Base-by-base conservation (phyloP, 108 stramenopile species). In the Skeletonema menzelii region DNA sequence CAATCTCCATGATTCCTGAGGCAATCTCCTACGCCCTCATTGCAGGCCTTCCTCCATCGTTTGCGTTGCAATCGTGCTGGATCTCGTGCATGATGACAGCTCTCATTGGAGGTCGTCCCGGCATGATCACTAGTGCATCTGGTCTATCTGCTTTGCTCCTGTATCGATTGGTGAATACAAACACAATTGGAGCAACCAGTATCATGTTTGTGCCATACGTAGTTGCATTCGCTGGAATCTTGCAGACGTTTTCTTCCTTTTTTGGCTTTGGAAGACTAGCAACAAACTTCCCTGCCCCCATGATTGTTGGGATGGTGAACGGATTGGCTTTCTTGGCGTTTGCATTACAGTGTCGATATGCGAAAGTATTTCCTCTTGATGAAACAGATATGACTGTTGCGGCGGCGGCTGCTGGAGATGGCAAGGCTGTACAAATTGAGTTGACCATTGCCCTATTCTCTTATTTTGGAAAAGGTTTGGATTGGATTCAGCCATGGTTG, bases 281-380 rank as follows among this genome's bases (percentile, higher is more conserved):
- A 4, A 59, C 60, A 31, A 8, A 64, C 32, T 82, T 88, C 17
- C 83, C 87, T 35, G 63, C 82, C 22, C 72, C 83, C 0, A 75
- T 84, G 35, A 81, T 88, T 38, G 76, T 84, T 8, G 87, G 87
- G 1, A 85, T 88, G 69, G 79, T 83, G 28, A 88, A 88, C 69
- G 85, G 75, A n/a, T 63, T 84, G 59, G 87, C 76, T 8, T 17
- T 85, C 10, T 63, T 85, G 59, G 77, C 83, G 17, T 24, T 78
- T 27, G 75, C 76, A 20, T 62, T 76, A 13, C 87, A 87, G 59
- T 80, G 53, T 60, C 72, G 82, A 11, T 83, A 73, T 55, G 77
- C 69, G 12, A 85, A 83, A 59, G 82, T 65, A 8, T 82, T 71
- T 30, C 64, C 75, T 13, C 67, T 68, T 55, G 57, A 47, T 47